Percentiles rank a stretch among this genome's conserved stretches.
Conservation (phyloP, 441 rosid species). For the Pelargonium myrrhifolium region DNA sequence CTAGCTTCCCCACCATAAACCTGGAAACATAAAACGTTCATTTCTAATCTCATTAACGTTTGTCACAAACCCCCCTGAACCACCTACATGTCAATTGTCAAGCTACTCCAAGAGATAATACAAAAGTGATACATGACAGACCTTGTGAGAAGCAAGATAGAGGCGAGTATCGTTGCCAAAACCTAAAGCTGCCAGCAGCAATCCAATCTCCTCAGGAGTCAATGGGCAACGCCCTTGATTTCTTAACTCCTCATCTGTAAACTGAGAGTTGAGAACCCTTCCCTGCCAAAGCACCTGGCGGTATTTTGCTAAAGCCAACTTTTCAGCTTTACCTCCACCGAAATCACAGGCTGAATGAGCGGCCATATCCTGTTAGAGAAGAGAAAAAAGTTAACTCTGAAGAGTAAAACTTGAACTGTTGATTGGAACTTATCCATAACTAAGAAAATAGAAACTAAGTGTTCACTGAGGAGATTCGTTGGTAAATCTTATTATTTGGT, state of each 20-base stretch:
- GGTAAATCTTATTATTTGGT: background rate
- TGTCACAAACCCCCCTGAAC: background rate
- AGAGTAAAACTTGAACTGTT: background rate
- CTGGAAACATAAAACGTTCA: slow-evolving; percentile 17
- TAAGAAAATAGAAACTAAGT: background rate
- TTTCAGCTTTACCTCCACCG: slow-evolving; percentile 72
- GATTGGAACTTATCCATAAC: background rate
- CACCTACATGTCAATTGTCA: slow-evolving; percentile 3
- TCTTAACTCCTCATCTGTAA: slow-evolving; percentile 52
- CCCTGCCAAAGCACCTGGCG: slow-evolving; percentile 70
- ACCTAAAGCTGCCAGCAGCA: slow-evolving; percentile 57
- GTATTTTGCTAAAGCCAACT: slow-evolving; percentile 50
- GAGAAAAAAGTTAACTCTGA: background rate
- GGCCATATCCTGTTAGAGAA: slow-evolving; percentile 54
- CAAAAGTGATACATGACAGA: slow-evolving; percentile 10
- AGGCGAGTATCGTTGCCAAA: slow-evolving; percentile 55
- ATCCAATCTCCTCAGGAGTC: slow-evolving; percentile 69
- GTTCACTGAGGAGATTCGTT: background rate
- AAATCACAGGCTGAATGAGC: slow-evolving; percentile 77
- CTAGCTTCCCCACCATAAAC: slow-evolving; percentile 74
- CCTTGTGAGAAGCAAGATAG: slow-evolving; percentile 69
- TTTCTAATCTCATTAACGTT: background rate
- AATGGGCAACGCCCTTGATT: slow-evolving; percentile 65
- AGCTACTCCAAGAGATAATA: background rate
- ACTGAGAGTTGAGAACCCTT: slow-evolving; percentile 59